phyloP scores from a whole-genome alignment of 108 stramenopile genomes.

The Cyclotella cryptica region DNA sequence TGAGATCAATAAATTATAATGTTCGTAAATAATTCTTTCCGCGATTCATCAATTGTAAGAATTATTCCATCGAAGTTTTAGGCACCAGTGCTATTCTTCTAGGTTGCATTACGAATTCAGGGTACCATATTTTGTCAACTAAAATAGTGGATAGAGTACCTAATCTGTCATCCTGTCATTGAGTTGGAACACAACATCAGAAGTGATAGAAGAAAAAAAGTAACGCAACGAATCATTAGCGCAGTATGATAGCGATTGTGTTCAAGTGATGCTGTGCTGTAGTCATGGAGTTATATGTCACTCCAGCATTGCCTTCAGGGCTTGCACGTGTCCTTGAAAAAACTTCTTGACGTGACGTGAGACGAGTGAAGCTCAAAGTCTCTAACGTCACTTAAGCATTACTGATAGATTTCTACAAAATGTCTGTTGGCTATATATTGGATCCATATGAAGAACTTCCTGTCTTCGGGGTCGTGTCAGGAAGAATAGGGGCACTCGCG shows the following conservation, averaged over 20 bases:
- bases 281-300: not conserved
- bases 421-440: not conserved
- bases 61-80: too few species aligned
- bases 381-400: not conserved
- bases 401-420: too few species aligned
- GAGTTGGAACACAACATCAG: conserved; percentile 7
- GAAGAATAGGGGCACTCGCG: conserved; percentile 22
- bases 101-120: conserved; percentile 1
- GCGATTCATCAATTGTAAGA: too few species aligned
- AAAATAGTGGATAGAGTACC: too few species aligned
- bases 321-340: conserved; percentile 1
- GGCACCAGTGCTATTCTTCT: too few species aligned
- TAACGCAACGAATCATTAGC: not conserved
- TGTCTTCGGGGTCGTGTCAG: not conserved
- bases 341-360: not conserved
- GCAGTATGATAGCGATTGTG: conserved; percentile 6
- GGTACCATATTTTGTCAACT: not conserved
- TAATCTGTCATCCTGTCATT: conserved; percentile 18
- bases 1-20: too few species aligned
- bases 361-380: not conserved
- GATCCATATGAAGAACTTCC: not conserved
- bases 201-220: not conserved
- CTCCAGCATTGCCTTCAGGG: not conserved
- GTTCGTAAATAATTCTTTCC: too few species aligned
- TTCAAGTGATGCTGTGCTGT: not conserved